Conservation (phyloP, 2,329 filamentous ascomycete genomes). For the Apiospora pterosperma region DNA sequence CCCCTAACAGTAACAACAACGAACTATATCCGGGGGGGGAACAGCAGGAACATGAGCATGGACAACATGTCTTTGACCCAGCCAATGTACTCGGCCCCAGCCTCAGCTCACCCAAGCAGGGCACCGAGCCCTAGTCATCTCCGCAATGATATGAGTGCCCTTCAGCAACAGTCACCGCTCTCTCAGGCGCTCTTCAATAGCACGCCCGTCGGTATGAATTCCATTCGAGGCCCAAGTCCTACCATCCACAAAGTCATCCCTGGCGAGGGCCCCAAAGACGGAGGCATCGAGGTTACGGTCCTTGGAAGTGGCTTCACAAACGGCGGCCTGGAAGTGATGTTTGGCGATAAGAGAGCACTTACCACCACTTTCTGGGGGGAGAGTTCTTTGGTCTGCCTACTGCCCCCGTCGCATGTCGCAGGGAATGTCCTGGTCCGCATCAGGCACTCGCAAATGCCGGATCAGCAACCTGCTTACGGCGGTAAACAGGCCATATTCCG, state of each 20-base stretch:
- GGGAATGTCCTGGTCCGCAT: conserved; percentile 71
- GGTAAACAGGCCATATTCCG: conserved; percentile 57
- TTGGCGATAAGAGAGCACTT: conserved; percentile 63
- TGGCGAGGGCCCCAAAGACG: conserved; percentile 73
- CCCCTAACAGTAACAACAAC: conserved; percentile 55
- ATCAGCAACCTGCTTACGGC: conserved; percentile 32
- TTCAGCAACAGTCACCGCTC: conserved; percentile 39
- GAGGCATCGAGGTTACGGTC: conserved; percentile 84
- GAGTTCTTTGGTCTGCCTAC: conserved; percentile 73
- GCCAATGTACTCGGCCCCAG: conserved; percentile 64
- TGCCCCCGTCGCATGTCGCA: conserved; percentile 66
- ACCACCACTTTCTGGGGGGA: conserved; percentile 80
- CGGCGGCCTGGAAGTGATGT: conserved; percentile 76
- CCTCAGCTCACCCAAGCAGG: conserved; percentile 71
- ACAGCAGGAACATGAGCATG: conserved; percentile 59
- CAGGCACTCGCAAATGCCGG: conserved; percentile 40
- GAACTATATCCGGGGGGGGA: conserved; percentile 53
- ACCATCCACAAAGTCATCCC: conserved; percentile 82
- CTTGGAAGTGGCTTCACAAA: conserved; percentile 77
- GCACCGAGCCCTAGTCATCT: conserved; percentile 67
- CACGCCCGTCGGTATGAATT: conserved; percentile 45
- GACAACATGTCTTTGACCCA: conserved; percentile 63
- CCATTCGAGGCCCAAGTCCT: conserved; percentile 47
- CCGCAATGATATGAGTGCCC: conserved; percentile 41
- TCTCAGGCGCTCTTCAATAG: conserved; percentile 40